Evolutionary conservation across 1,284 basidiomycete genomes (phyloP).

Genomic region (Boletus mariae): DNA sequence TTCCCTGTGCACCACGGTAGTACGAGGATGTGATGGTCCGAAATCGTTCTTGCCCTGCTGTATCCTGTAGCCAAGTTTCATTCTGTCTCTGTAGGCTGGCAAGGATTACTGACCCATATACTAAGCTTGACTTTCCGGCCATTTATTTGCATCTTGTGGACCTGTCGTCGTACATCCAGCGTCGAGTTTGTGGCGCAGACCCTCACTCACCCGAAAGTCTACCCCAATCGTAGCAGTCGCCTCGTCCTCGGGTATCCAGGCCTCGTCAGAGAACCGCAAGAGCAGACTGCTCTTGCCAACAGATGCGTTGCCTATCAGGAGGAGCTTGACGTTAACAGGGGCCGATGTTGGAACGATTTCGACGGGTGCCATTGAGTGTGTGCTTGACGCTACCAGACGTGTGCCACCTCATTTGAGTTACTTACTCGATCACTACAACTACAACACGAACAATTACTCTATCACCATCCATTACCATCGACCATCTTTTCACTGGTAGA

Average conservation of each 20-base stretch:
- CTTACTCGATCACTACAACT: constrained; percentile 17
- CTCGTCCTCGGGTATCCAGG: constrained; percentile 94
- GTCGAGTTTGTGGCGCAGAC: not conserved
- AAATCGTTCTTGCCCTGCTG: constrained; percentile 88
- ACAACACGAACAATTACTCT: constrained; percentile 13
- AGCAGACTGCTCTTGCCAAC: constrained; percentile 91
- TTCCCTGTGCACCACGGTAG: constrained; percentile 91
- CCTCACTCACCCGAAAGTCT: constrained; percentile 64
- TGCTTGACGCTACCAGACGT: constrained; percentile 4
- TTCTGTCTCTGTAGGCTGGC: no score
- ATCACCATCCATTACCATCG: not conserved
- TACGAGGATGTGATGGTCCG: constrained; percentile 90
- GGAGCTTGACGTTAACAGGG: constrained; percentile 54
- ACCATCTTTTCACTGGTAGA: constrained; percentile 49
- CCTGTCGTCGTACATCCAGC: constrained; percentile 38
- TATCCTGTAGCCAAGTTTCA: constrained; percentile 54
- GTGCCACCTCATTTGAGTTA: constrained; percentile 18
- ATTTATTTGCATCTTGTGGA: constrained; percentile 79
- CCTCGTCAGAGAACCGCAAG: constrained; percentile 93
- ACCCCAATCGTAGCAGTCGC: constrained; percentile 92
- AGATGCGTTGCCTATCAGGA: constrained; percentile 84
- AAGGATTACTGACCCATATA: constrained; percentile 63
- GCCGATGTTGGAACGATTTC: constrained; percentile 11
- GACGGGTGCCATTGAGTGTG: constrained; percentile 16
- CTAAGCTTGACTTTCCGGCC: constrained; percentile 78